These are phyloP conservation scores for Aspergillus olivimuriae DNA, from an alignment of 495 filamentous ascomycete genomes.

Conservation along the genomic window DNA sequence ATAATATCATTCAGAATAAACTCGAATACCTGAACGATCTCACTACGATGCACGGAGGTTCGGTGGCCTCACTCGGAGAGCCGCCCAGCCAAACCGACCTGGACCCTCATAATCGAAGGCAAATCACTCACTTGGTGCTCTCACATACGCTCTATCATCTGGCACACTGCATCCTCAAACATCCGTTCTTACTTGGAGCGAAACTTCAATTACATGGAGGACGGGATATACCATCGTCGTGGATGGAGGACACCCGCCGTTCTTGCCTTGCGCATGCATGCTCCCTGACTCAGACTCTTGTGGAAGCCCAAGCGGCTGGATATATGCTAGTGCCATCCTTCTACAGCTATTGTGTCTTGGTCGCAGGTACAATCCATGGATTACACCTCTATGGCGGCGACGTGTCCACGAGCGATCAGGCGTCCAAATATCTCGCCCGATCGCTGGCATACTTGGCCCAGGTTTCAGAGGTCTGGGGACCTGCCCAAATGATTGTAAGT, in stretches of 20 bases:
- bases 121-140: conserved; percentile 20
- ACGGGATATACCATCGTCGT: conserved; percentile 7
- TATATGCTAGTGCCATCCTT: conserved; percentile 18
- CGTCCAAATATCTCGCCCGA: conserved; percentile 15
- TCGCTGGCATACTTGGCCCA: conserved; percentile 16
- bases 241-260: conserved; percentile 10
- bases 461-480: conserved; percentile 17
- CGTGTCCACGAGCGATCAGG: conserved; percentile 4
- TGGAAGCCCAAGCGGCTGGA: conserved; percentile 21
- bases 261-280: conserved; percentile 11
- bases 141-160: conserved; percentile 22
- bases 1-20: conserved; percentile 12
- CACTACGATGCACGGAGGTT: too few relatives aligned
- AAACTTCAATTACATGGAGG: conserved; percentile 5
- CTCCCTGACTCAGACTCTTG: conserved; percentile 15
- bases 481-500: conserved; percentile 18
- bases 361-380: conserved; percentile 22
- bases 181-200: conserved; percentile 20
- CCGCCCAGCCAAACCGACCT: conserved; percentile 8
- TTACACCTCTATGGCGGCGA: conserved; percentile 13
- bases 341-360: conserved; percentile 21
- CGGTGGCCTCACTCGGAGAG: too few relatives aligned
- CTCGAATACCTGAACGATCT: conserved; percentile 20
- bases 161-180: conserved; percentile 22
- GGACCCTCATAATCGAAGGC: conserved; percentile 10